Percentiles rank a stretch among this genome's conserved stretches.
These are phyloP conservation scores for Colletotrichum costaricense DNA, from an alignment of 2,329 filamentous ascomycete species.

Conservation along the genomic window DNA sequence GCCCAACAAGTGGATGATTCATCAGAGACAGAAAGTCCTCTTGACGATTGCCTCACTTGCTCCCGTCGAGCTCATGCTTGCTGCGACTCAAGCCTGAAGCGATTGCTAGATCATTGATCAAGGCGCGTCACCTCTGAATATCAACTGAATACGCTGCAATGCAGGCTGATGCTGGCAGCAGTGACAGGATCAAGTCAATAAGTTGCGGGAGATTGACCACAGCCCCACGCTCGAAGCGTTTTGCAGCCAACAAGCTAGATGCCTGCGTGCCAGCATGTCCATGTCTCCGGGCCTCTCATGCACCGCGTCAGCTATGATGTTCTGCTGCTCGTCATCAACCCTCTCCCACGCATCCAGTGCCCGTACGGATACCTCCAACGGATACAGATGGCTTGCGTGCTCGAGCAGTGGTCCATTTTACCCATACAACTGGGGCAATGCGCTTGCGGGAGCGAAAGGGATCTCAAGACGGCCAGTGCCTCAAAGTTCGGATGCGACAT, in stretches of 20 bases:
- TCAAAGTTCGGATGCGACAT: conserved; percentile 14
- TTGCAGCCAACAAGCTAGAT: conserved; percentile 13
- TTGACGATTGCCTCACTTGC: not conserved
- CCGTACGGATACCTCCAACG: not conserved
- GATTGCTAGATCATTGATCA: not conserved
- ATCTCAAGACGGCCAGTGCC: not conserved
- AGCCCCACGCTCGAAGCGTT: not conserved
- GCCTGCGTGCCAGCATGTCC: conserved; percentile 5
- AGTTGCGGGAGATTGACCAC: not conserved
- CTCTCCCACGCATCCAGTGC: conserved; percentile 1
- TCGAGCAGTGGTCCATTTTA: not conserved
- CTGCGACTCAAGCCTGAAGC: not conserved
- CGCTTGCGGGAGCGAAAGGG: not conserved
- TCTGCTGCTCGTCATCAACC: not conserved
- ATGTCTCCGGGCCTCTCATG: conserved; percentile 3
- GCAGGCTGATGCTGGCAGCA: not conserved
- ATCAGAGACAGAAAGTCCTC: not conserved
- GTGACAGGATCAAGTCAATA: not conserved
- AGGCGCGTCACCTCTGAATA: not conserved
- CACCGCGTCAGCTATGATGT: conserved; percentile 5
- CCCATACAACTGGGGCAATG: not conserved
- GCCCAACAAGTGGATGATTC: conserved; percentile 18
- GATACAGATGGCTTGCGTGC: not conserved
- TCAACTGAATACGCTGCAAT: conserved; percentile 5
- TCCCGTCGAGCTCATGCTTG: too few relatives aligned